Base-by-base conservation (phyloP, 2,329 filamentous ascomycete species). In the Geosmithia putterillii region DNA sequence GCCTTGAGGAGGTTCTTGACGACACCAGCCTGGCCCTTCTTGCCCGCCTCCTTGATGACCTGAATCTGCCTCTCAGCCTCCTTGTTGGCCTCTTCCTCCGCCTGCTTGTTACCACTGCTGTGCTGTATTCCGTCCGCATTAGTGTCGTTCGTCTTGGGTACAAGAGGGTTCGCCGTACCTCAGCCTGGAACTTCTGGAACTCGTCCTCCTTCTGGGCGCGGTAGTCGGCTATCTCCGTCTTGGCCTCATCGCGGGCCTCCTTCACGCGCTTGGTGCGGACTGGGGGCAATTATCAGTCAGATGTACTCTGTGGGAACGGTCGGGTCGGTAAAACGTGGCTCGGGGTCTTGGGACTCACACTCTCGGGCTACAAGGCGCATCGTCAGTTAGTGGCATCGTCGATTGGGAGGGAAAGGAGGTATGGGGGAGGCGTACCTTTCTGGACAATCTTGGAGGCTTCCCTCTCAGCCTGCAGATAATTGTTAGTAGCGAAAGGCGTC, bases 361-460 rank as follows among this genome's bases (percentile, higher is more conserved):
- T 94, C 87, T 78, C 87, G 78, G 57, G 87, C 86, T 94, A 54
- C 23, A 44, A 44, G 53, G 37, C 34, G 49, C 43, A 48, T 20
- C n/a, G n/a, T n/a, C 8, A 38, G 41, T 50, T 45, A 54, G 64
- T 57, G 64, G 60, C 48, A 51, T 42, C 20, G 41, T 47, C 38
- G 45, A 46, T 40, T 18, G 18, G 12, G 22, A 25, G 28, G 41
- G 40, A 42, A 19, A 17, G 39, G n/a, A n/a, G n/a, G n/a, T n/a
- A 39, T n/a, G 36, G 35, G 18, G 34, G 42, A 12, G 34, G 62
- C 70, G 47, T 64, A 94, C 90, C 86, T 77, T 92, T 88, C 66
- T 96, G 90, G 46, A 98, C 89, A 63, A 98, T 98, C 77, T 95
- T 95, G 69, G 95, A 90, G 48, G 92, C 92, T 66, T 96, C 90